Percentiles rank a stretch among this genome's conserved stretches.
Conservation (phyloP, 1,284 basidiomycete genomes). For the Cryptococcus sp. region DNA sequence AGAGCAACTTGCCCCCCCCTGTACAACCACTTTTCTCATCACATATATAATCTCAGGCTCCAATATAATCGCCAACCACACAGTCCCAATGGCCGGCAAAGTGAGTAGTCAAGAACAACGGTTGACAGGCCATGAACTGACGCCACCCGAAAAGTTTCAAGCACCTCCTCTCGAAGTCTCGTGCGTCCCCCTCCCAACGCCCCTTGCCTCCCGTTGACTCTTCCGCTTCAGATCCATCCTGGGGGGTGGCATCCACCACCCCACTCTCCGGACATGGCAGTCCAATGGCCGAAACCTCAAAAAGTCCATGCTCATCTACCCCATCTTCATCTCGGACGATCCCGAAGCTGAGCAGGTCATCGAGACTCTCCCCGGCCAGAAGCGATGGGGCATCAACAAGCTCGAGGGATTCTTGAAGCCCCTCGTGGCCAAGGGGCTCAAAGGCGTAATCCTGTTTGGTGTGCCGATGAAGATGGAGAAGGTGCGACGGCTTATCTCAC, state of each 20-base stretch:
- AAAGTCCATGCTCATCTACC: constrained; percentile 95
- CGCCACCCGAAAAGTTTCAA: constrained; percentile 14
- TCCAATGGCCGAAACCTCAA: constrained; percentile 63
- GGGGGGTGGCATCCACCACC: constrained; percentile 89
- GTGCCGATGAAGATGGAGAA: constrained; percentile 82
- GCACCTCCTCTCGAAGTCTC: constrained; percentile 36
- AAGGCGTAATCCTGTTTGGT: constrained; percentile 93
- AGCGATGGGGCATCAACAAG: constrained; percentile 89
- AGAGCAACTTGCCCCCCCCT: no score
- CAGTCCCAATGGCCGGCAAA: no score
- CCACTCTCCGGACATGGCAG: constrained; percentile 81
- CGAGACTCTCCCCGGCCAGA: constrained; percentile 73
- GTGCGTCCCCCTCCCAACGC: constrained; percentile 16
- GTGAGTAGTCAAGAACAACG: no score
- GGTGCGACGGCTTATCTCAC: constrained; percentile 54
- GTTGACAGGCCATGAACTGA: background rate
- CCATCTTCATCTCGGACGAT: constrained; percentile 93
- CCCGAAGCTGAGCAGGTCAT: constrained; percentile 76
- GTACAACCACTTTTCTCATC: no score
- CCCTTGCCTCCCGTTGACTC: background rate
- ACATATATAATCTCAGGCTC: no score
- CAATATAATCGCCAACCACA: no score
- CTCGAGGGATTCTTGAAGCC: constrained; percentile 85
- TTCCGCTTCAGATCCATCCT: constrained; percentile 62
- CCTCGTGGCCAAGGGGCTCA: constrained; percentile 81